Conservation (phyloP, 2,329 filamentous ascomycete genomes). For the Mycosphaerelloides madeirae region DNA sequence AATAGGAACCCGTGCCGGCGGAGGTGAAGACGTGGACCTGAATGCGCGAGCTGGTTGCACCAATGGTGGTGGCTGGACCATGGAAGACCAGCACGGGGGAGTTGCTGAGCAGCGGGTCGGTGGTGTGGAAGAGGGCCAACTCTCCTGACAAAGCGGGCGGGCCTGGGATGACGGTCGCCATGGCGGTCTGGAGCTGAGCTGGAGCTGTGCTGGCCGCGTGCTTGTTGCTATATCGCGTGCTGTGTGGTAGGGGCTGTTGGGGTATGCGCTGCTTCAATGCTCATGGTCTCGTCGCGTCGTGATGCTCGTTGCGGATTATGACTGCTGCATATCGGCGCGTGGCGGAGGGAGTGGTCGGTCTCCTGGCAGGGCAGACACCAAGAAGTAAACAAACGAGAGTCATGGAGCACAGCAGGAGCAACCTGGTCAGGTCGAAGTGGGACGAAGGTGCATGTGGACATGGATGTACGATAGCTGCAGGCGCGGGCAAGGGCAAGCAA, state of each 20-base stretch:
- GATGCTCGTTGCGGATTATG: conserved; percentile 1
- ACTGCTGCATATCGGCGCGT: background rate
- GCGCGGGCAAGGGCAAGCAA: no score
- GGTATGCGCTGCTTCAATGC: conserved; percentile 1
- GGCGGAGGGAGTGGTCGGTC: background rate
- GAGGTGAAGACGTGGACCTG: conserved; percentile 89
- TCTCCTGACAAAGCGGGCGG: conserved; percentile 72
- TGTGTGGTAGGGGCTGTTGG: background rate
- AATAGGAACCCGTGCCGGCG: conserved; percentile 83
- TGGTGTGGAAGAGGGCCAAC: conserved; percentile 82
- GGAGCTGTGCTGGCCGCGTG: no score
- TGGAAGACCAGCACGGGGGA: conserved; percentile 86
- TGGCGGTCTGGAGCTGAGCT: conserved; percentile 38
- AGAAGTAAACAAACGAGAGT: conserved; percentile 2
- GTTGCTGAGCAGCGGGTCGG: conserved; percentile 76
- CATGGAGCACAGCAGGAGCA: no score
- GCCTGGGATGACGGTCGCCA: conserved; percentile 78
- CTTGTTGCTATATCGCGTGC: conserved; percentile 7
- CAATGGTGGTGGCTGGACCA: conserved; percentile 69
- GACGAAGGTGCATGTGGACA: no score
- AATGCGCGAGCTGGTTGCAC: conserved; percentile 87
- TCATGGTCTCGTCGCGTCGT: conserved; percentile 11
- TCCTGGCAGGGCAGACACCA: background rate
- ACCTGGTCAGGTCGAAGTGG: no score
- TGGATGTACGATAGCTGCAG: no score